phyloP scores from a whole-genome alignment of 2,329 filamentous ascomycete species.

The Penicillium olsonii region DNA sequence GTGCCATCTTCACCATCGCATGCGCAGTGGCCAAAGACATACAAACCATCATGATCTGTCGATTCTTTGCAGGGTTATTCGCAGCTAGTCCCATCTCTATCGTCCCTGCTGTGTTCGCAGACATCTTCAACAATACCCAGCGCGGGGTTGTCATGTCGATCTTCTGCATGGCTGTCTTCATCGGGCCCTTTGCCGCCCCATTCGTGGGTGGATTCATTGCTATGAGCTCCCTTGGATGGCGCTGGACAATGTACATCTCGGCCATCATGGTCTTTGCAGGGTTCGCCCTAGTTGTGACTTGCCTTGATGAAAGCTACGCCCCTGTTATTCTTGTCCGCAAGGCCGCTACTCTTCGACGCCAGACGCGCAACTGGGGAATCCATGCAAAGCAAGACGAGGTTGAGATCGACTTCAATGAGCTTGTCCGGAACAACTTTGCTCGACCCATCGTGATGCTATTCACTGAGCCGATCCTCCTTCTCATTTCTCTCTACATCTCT shows the following conservation, averaged over 20 bases:
- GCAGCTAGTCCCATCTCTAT: constrained; percentile 45
- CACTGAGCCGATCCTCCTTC: constrained; percentile 39
- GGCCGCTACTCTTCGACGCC: constrained; percentile 51
- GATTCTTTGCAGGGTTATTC: constrained; percentile 51
- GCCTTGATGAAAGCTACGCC: constrained; percentile 57
- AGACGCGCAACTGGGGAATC: constrained; percentile 59
- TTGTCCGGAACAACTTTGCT: constrained; percentile 50
- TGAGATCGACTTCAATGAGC: constrained; percentile 48
- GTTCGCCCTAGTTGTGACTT: constrained; percentile 36
- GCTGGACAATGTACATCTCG: constrained; percentile 53
- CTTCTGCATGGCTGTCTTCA: constrained; percentile 51
- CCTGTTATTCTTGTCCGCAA: constrained; percentile 56
- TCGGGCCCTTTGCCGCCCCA: constrained; percentile 49
- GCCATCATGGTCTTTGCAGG: constrained; percentile 53
- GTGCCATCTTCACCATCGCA: constrained; percentile 46
- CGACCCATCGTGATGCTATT: constrained; percentile 39
- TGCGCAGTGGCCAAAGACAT: constrained; percentile 41
- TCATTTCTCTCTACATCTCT: constrained; percentile 35
- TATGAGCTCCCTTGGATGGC: constrained; percentile 49
- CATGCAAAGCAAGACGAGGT: constrained; percentile 56
- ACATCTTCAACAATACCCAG: constrained; percentile 51
- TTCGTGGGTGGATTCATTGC: constrained; percentile 54
- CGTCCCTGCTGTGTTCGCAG: constrained; percentile 45
- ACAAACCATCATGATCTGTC: constrained; percentile 42
- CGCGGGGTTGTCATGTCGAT: constrained; percentile 46